phyloP scores from a whole-genome alignment of 2,329 filamentous ascomycete species.

The Aureobasidium sp. region DNA sequence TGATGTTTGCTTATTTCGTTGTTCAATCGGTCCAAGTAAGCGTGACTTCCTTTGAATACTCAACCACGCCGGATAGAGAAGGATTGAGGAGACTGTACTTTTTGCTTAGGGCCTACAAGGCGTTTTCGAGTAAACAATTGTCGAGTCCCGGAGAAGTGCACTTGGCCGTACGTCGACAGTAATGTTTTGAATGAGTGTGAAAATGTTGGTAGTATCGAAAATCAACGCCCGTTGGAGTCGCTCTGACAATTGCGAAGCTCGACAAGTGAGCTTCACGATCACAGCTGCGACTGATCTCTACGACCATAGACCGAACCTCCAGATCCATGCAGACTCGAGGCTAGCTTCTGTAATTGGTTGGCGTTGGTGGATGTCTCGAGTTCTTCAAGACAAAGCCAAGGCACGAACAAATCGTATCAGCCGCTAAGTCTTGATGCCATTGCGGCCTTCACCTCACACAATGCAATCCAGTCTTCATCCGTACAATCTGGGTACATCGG shows the following conservation, averaged over 20 bases:
- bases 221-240: not conserved
- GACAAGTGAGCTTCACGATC: too few relatives aligned
- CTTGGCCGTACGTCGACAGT: not conserved
- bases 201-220: not conserved
- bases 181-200: not conserved
- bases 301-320: too few relatives aligned
- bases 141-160: not conserved
- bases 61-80: not conserved
- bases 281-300: not conserved
- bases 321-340: not conserved
- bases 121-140: not conserved
- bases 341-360: not conserved
- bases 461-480: slow-evolving; percentile 5
- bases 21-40: not conserved
- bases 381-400: not conserved
- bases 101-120: not conserved
- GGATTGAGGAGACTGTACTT: not conserved
- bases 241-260: not conserved
- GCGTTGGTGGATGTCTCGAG: not conserved
- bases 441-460: slow-evolving; percentile 1
- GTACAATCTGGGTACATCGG: slow-evolving; percentile 10
- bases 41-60: not conserved
- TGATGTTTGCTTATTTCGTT: not conserved
- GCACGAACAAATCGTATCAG: not conserved
- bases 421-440: not conserved